Conservation (phyloP, 352 stramenopile species). For the Pilasporangium apinafurcum region DNA sequence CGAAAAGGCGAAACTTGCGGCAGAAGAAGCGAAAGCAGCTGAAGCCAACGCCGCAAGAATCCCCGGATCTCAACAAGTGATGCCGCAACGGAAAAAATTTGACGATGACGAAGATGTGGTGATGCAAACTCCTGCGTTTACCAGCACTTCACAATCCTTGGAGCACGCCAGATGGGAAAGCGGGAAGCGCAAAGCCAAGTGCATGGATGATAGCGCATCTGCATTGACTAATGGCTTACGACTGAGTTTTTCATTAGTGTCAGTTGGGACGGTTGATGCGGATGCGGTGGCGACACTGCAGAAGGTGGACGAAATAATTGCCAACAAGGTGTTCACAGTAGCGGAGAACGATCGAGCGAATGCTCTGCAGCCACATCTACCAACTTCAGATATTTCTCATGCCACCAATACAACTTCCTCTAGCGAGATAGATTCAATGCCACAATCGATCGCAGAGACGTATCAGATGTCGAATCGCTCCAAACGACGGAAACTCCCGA, state of each 20-base stretch:
- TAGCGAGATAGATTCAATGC: slow-evolving; percentile 14
- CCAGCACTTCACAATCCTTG: too few species aligned
- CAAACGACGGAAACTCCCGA: slow-evolving; percentile 54
- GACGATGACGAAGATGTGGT: slow-evolving; percentile 18
- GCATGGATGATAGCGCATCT: neutral
- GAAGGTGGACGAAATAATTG: slow-evolving; percentile 55
- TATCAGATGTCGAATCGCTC: slow-evolving; percentile 64
- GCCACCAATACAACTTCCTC: slow-evolving; percentile 3
- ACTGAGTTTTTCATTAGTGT: slow-evolving; percentile 3
- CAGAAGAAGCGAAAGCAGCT: slow-evolving; percentile 17
- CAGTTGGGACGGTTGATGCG: neutral
- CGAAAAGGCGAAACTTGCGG: slow-evolving; percentile 39
- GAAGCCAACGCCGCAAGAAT: neutral
- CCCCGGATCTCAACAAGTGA: neutral
- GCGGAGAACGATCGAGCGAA: slow-evolving; percentile 29
- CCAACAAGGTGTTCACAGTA: slow-evolving; percentile 47
- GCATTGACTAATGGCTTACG: slow-evolving; percentile 1
- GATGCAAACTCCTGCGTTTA: slow-evolving; percentile 1
- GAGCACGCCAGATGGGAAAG: slow-evolving; percentile 53
- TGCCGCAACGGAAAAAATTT: slow-evolving; percentile 6
- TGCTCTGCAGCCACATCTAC: neutral
- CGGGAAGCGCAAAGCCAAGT: slow-evolving; percentile 47
- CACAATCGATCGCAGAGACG: slow-evolving; percentile 69
- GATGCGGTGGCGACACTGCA: slow-evolving; percentile 21
- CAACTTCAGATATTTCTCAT: too few species aligned